Percentiles rank a stretch among this genome's conserved stretches.
phyloP scores from a whole-genome alignment of 2,329 filamentous ascomycete species.

The Botrytis porri region DNA sequence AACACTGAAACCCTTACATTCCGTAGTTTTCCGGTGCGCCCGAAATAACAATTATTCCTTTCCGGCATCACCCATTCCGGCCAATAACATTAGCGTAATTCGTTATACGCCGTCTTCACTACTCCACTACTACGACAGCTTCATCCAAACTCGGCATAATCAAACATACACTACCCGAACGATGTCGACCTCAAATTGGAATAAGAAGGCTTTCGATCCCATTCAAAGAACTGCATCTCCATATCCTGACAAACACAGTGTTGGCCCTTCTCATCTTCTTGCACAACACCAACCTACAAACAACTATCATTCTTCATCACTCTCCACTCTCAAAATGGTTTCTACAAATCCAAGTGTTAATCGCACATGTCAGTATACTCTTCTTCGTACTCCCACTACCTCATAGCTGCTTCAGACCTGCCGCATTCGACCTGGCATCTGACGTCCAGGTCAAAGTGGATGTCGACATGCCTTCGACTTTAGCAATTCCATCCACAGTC shows the following conservation, averaged over 20 bases:
- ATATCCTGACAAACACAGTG: conserved; percentile 32
- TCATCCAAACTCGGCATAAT: conserved; percentile 18
- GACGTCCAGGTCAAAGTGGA: neutral
- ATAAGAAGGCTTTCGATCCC: conserved; percentile 28
- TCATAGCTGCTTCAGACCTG: neutral
- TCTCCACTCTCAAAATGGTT: conserved; percentile 32
- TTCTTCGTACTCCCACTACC: neutral
- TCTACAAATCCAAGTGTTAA: conserved; percentile 45
- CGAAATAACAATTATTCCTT: conserved; percentile 9
- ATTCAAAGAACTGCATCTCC: conserved; percentile 34
- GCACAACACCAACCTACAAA: conserved; percentile 30
- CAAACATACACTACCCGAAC: conserved; percentile 9
- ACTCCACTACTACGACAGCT: conserved; percentile 16
- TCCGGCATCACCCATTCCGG: conserved; percentile 21
- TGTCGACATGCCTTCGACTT: neutral
- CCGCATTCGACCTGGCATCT: neutral
- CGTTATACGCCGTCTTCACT: conserved; percentile 14
- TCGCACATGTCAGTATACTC: conserved; percentile 49
- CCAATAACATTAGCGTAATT: conserved; percentile 19
- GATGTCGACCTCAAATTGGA: conserved; percentile 14
- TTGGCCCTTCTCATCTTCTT: conserved; percentile 31
- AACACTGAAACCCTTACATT: conserved; percentile 13
- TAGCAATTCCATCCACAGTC: neutral
- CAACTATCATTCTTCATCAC: conserved; percentile 33
- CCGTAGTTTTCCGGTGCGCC: conserved; percentile 17